These are phyloP conservation scores for Porogramme epimiltina DNA, from an alignment of 1,284 basidiomycete genomes.

Conservation along the genomic window DNA sequence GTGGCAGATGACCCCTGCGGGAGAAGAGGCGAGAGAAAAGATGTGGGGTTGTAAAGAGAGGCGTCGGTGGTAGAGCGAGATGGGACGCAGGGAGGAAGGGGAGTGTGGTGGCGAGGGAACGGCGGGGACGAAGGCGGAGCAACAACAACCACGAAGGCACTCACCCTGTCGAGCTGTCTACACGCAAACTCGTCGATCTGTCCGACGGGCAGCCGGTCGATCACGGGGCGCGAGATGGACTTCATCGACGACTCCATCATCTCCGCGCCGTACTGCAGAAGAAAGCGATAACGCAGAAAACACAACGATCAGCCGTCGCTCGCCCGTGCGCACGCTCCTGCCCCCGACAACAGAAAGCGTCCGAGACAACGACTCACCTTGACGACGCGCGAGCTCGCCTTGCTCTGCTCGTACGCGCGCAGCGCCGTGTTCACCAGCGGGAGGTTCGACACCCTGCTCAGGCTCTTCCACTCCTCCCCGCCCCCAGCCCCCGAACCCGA, in stretches of 20 bases:
- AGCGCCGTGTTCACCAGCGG: constrained; percentile 72
- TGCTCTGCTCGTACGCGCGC: constrained; percentile 75
- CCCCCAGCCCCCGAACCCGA: background rate
- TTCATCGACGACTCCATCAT: constrained; percentile 88
- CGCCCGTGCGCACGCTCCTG: background rate
- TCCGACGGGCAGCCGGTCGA: constrained; percentile 74
- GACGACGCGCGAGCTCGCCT: constrained; percentile 78
- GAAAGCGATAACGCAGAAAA: background rate
- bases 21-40: background rate
- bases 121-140: background rate
- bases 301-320: background rate
- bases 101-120: background rate
- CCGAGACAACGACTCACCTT: constrained; percentile 49
- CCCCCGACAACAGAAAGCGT: no score
- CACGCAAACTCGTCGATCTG: constrained; percentile 89
- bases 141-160: constrained; percentile 35
- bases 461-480: constrained; percentile 41
- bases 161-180: constrained; percentile 78
- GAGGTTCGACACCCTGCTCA: constrained; percentile 50
- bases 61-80: no score
- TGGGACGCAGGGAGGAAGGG: background rate
- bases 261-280: constrained; percentile 85
- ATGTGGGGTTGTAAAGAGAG: no score
- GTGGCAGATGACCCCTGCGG: constrained; percentile 11
- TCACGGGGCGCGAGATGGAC: constrained; percentile 83